Base-by-base conservation (phyloP, 1,284 basidiomycete genomes). In the Laetiporus sulphureus region DNA sequence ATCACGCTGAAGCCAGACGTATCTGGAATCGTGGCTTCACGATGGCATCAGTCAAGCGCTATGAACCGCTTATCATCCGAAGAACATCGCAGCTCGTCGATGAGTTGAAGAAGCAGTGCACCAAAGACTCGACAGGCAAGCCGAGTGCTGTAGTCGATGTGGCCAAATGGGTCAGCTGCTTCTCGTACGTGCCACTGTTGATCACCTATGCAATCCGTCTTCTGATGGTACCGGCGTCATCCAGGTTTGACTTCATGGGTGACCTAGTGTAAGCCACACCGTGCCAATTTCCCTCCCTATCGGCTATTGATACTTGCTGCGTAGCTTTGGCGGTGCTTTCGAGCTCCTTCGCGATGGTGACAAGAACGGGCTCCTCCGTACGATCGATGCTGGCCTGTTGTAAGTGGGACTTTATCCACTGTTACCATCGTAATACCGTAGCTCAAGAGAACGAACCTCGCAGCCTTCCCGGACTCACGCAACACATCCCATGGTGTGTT, bases 211-310 rank as follows among this genome's bases (percentile, higher is more conserved):
- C 22, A 10, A 4, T 13, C n/a, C n/a, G n/a, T n/a, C n/a, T n/a
- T n/a, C n/a, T n/a, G n/a, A n/a, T n/a, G n/a, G n/a, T n/a, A n/a
- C n/a, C n/a, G n/a, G n/a, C n/a, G n/a, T n/a, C n/a, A n/a, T n/a
- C n/a, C n/a, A n/a, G n/a, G n/a, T n/a, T n/a, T n/a, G 79, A 80
- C 54, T 71, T 80, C 44, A 78, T 79, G 76, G 73, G 72, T 19
- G 75, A 78, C 48, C 65, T 81, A 58, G 75, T 70, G 75, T 79
- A 55, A 57, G 67, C 62, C 15, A n/a, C n/a, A n/a, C 19, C 8
- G 20, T 20, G 20, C 18, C n/a, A 32, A 40, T 2, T 21, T 6
- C 10, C 15, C 31, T 27, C 15, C 3, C 7, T n/a, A 33, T 25
- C 16, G 32, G 11, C 10, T 18, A 21, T 34, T 23, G 3, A 11